Conservation (phyloP, 306 rosid genomes). For the Lathyrus tuberosus region DNA sequence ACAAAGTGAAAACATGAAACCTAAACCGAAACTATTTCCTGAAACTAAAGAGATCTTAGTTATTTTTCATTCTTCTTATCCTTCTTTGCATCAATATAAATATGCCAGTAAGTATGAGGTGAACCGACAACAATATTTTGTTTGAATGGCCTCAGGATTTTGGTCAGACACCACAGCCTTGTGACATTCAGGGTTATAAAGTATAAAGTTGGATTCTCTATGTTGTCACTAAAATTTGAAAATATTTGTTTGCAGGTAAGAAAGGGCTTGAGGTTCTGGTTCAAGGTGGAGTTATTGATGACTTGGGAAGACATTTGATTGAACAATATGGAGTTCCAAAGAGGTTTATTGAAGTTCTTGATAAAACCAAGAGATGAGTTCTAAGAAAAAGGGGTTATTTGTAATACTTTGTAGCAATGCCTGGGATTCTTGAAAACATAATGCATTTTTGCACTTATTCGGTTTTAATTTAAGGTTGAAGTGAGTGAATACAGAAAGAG, state of each 20-base stretch:
- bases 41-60: too few relatives aligned
- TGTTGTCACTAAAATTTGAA: constrained; percentile 4
- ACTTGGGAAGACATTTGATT: constrained; percentile 75
- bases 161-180: too few relatives aligned
- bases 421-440: neutral
- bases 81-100: too few relatives aligned
- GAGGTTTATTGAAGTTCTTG: constrained; percentile 87
- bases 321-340: constrained; percentile 93
- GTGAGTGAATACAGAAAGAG: constrained; percentile 23
- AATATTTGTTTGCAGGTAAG: constrained; percentile 61
- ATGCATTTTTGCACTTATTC: constrained; percentile 32
- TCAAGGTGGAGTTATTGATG: constrained; percentile 95
- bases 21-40: too few relatives aligned
- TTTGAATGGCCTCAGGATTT: neutral
- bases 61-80: too few relatives aligned
- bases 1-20: too few relatives aligned
- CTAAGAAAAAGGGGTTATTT: constrained; percentile 9
- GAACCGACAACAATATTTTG: neutral
- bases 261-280: constrained; percentile 85
- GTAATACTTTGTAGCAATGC: constrained; percentile 4
- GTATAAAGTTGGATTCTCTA: neutral
- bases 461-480: constrained; percentile 20
- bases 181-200: too few relatives aligned
- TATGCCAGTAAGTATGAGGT: neutral
- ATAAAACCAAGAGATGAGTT: constrained; percentile 73